Base-by-base conservation (phyloP, 2,329 filamentous ascomycete species). In the Macrophomina pseudophaseolina region DNA sequence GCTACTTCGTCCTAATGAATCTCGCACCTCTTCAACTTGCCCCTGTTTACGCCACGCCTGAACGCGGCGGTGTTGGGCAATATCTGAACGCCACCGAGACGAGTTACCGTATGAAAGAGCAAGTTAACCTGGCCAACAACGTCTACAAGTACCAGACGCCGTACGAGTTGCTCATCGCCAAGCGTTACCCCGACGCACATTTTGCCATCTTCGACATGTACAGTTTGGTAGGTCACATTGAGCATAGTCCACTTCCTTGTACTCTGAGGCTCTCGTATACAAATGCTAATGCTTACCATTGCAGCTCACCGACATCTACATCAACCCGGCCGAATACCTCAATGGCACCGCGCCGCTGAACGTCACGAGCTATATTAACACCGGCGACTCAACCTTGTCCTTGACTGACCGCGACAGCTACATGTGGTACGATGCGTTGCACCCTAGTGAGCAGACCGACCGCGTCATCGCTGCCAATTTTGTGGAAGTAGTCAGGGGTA, bases 1-100 rank as follows among this genome's bases (percentile, higher is more conserved):
- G 91, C 12, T 87, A 87, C 67, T 93, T 94, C 69, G 88, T 93
- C 2, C 80, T 94, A 16, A 82, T 92, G 79, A 93, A 93, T 73
- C 78, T 85, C 14, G 86, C 85, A 0, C 91, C 91, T 0, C 80
- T 94, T 53, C 82, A 93, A 58, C 78, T 89, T n/a, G 80, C 86
- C 1, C 91, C 91, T 0, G 78, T 90, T 66, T 94, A 94, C 74
- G 86, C 86, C 0, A 80, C 80, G 2, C 80, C 80, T 0, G 80
- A 77, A 28, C 77, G 80, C 33, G 80, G 79, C 32, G 84, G 83
- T 5, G 72, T 83, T 0, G 73, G 74, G 14, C 70, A 73, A n/a
- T 81, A 78, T 2, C 75, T 79, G 63, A 87, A 88, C 70, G 72
- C 79, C 42, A 87, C 85, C 0, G 79, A 80, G 53, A 80, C 84